A percentile compares a stretch with the other conserved stretches of the same genome.
These are phyloP conservation scores for Viola odorata DNA, from an alignment of 345 rosid species.

Conservation along the genomic window DNA sequence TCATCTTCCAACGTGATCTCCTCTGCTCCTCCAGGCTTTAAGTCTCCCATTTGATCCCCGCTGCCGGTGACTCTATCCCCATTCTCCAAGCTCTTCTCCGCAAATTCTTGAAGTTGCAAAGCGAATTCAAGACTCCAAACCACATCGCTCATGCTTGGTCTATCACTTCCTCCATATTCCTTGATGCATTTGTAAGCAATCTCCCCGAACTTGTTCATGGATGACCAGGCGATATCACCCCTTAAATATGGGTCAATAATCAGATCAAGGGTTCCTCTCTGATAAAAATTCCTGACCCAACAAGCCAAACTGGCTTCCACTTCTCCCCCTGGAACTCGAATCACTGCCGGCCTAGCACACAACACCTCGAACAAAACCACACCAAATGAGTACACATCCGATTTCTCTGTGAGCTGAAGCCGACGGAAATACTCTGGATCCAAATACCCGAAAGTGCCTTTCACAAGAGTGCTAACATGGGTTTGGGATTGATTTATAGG, in stretches of 20 bases:
- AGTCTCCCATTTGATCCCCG: too few relatives aligned
- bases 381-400: conserved; percentile 68
- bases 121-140: conserved; percentile 23
- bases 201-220: conserved; percentile 41
- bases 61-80: not conserved
- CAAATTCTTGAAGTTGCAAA: conserved; percentile 21
- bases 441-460: conserved; percentile 47
- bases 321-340: conserved; percentile 12
- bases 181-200: conserved; percentile 34
- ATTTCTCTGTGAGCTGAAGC: conserved; percentile 51
- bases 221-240: conserved; percentile 24
- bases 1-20: too few relatives aligned
- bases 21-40: too few relatives aligned
- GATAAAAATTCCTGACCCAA: conserved; percentile 33
- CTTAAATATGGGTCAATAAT: conserved; percentile 38
- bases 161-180: conserved; percentile 13
- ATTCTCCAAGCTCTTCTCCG: conserved; percentile 4
- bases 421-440: conserved; percentile 64
- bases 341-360: conserved; percentile 38
- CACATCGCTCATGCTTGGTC: conserved; percentile 24
- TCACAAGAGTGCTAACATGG: conserved; percentile 46
- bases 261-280: conserved; percentile 21
- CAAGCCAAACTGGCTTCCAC: conserved; percentile 32
- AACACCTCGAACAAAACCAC: conserved; percentile 53
- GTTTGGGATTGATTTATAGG: conserved; percentile 32